phyloP scores from a whole-genome alignment of 2,329 filamentous ascomycete genomes.

The Pleoardoris graminearum region DNA sequence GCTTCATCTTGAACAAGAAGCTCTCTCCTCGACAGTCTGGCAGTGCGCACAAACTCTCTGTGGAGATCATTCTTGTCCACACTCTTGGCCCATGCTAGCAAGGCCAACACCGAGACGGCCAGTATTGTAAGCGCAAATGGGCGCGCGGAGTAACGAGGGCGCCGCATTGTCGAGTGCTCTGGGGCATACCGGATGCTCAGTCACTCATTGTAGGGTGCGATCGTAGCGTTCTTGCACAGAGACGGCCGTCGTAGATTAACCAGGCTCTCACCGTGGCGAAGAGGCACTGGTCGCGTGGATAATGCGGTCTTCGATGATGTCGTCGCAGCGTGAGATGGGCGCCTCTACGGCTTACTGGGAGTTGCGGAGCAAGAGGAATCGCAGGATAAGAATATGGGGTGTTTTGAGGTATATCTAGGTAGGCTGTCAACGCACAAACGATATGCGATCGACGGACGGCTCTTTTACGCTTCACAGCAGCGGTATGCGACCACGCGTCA shows the following conservation, averaged over 20 bases:
- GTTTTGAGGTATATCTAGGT: neutral
- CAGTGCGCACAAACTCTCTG: neutral
- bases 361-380: neutral
- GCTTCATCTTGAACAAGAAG: constrained; percentile 42
- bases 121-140: constrained; percentile 42
- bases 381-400: constrained; percentile 6
- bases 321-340: neutral
- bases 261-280: neutral
- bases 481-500: neutral
- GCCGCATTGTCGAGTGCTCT: constrained; percentile 27
- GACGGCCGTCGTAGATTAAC: neutral
- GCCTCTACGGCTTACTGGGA: neutral
- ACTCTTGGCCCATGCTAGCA: constrained; percentile 33
- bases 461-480: neutral
- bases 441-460: neutral
- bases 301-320: neutral
- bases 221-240: neutral
- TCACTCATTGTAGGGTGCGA: constrained; percentile 7
- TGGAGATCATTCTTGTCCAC: constrained; percentile 4
- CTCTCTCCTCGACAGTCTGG: constrained; percentile 22
- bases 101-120: constrained; percentile 32
- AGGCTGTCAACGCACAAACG: neutral
- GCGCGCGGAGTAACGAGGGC: constrained; percentile 41
- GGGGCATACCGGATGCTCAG: constrained; percentile 27
- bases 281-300: neutral